Evolutionary conservation across 2,329 filamentous ascomycete species (phyloP), one percentile per base, ranked within the genome.

Genomic region (Curvularia hawaiiensis): DNA sequence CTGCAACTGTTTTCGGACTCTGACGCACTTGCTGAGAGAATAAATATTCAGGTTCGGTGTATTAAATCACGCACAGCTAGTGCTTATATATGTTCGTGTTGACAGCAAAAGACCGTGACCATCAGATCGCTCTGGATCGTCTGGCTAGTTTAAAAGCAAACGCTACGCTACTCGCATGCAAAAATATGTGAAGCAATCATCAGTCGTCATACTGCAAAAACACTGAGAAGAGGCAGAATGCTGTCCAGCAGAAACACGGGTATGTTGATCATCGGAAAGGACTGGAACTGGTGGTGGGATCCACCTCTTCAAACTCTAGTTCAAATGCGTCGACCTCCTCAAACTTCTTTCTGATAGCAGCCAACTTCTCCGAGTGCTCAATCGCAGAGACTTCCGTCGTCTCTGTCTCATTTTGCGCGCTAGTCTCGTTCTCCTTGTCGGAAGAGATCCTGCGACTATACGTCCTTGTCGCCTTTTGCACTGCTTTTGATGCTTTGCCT

Each of bases 261-360:
- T 11, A 11, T 31, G 12, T 18, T 28, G 20, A 20, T 64, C 43
- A 70, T 57, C 78, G 66, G 68, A 75, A 79, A 3, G 78, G 77
- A 65, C 77, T 79, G 35, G 75, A 78, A 52, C 69, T 75, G n/a
- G 68, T 66, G 54, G 49, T 70, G 22, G 69, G 72, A 56, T 81
- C 79, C 33, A 78, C 73, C 51, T 77, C 81, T 70, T 82, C 81
- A 66, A 82, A 83, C 46, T 82, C 79, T 70, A 83, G 75, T 58
- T 82, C 80, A 73, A 79, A 82, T 24, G 77, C 68, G 64, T 83
- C 81, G 5, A 83, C 76, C 53, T 82, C 80, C 26, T 74, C 78
- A 61, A 83, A 83, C 63, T 81, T 82, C 63, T 77, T 76, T 60
- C 75, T 77, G 26, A 79, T 78, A 1, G 72, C 77, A 59, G 75